Base-by-base conservation (phyloP, 345 rosid species). In the Abelmoschus esculentus region DNA sequence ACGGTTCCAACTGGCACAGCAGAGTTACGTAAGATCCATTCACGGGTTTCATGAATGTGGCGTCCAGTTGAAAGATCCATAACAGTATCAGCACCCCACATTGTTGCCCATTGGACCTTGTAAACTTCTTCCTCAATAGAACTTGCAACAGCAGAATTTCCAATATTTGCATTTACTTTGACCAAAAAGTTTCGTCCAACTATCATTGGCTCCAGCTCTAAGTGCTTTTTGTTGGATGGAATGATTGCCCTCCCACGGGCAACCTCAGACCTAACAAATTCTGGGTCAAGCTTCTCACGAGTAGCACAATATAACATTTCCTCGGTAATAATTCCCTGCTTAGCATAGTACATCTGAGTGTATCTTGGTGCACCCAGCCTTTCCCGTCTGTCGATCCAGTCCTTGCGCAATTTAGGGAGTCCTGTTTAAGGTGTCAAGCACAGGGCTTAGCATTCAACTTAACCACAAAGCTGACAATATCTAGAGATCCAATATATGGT, bases 31-130 rank as follows among this genome's bases (percentile, higher is more conserved):
- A 96, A 73, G 70, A 96, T 89, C 99, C 97, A 92, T 67, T 92
- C 99, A 11, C 96, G 93, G 14, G 99, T 92, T 85, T 92, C 99
- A 28, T 96, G 99, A 67, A 96, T 96, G 81, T 96, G 98, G 72
- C 93, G 93, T 17, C 98, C 99, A 8, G 97, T 96, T 5, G 99
- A 96, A 63, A 96, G 92, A 76, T 96, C 99, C 99, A 96, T 96
- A 72, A 96, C 90, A 19, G 98, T 96, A 74, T 92, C 98, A 12
- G 95, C 98, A 80, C 99, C 97, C 97, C 99, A 92, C 96, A 90
- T 90, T 15, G 97, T 96, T 36, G 99, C 99, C 99, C 99, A 96
- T n/a, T 89, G 98, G 76, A 92, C 97, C 83, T 96, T 96, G 60
- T 92, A 92, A 50, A 96, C 98, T 82, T 96, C 99, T 67, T 96